Evolutionary conservation across 768 basidiomycete species (phyloP), one percentile per base, ranked within the genome.

Genomic region (Paxillus involutus): DNA sequence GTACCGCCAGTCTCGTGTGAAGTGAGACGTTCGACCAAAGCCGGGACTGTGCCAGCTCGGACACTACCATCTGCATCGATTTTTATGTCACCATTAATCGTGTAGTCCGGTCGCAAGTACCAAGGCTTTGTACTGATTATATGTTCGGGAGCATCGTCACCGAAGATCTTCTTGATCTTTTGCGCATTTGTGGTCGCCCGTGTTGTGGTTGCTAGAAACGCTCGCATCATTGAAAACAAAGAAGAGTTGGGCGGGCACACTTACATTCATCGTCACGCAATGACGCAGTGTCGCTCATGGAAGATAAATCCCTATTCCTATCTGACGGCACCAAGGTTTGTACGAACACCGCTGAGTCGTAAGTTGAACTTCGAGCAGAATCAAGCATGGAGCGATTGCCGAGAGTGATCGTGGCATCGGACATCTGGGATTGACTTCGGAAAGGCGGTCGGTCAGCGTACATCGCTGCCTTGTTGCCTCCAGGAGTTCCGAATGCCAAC

Each of bases 21-120:
- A 3, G 97, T 98, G 47, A 98, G 74, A 10, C 91, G 84, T 65
- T 94, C 94, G 2, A 98, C 87, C 11, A 98, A 75, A 3, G 94
- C 93, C 17, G 82, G 73, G 1, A 95, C 78, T 0, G 94, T 94
- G 4, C 94, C 97, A 29, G 89, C 97, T 41, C 88, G 82, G 51
- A 98, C 86, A 44, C 82, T 79, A 24, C 88, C 86, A 64, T 97
- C 92, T 7, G 87, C 81, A 59, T 94, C 91, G 61, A 96, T 87
- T 44, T 89, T 71, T 58, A 98, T 89, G 54, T 98, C 94, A n/a
- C n/a, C n/a, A 9, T 79, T 79, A 41, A 85, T 83, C 51, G 77
- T 81, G 68, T 91, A 92, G 60, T 90, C 89, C 12, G 89, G 83
- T 6, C 83, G 84, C 45, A 99, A 79, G 71, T 91, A 98, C 91